These are phyloP conservation scores for Backusella australiensis DNA, from an alignment of 192 early-diverging fungal species.

Conservation along the genomic window DNA sequence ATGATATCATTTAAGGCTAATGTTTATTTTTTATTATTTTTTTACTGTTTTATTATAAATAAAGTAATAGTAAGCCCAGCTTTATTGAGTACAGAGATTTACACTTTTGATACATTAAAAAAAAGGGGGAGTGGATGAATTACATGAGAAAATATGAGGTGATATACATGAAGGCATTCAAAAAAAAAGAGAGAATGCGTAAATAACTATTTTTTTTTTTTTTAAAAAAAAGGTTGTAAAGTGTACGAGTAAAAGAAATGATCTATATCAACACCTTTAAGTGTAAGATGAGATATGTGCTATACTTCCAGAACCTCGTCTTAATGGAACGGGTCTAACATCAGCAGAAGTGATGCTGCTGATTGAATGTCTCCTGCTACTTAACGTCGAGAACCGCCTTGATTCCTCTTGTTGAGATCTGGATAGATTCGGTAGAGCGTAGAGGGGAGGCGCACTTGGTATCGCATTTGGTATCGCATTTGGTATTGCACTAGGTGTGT, in stretches of 20 bases:
- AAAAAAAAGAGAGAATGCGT: not conserved
- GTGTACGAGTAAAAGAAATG: not conserved
- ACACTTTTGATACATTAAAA: not conserved
- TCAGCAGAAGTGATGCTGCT: not conserved
- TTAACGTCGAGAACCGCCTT: not conserved
- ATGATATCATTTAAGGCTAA: not conserved
- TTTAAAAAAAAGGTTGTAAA: not conserved
- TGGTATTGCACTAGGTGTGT: slow-evolving; percentile 7
- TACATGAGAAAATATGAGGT: not conserved
- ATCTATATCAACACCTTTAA: not conserved
- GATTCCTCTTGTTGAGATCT: not conserved
- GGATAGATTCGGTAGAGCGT: not conserved
- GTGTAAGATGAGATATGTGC: not conserved
- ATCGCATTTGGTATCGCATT: slow-evolving; percentile 7
- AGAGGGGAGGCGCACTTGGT: slow-evolving; percentile 7
- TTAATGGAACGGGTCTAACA: not conserved
- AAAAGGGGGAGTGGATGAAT: not conserved
- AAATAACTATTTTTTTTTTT: not conserved
- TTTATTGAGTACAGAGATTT: not conserved
- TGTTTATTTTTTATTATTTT: not conserved
- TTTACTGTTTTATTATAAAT: not conserved
- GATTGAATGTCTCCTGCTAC: slow-evolving; percentile 6
- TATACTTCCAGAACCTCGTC: slow-evolving; percentile 7
- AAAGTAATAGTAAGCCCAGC: not conserved
- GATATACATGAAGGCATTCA: not conserved